Conservation (phyloP, 805 yeast genomes). For the Cyberlindnera subsufficiens region DNA sequence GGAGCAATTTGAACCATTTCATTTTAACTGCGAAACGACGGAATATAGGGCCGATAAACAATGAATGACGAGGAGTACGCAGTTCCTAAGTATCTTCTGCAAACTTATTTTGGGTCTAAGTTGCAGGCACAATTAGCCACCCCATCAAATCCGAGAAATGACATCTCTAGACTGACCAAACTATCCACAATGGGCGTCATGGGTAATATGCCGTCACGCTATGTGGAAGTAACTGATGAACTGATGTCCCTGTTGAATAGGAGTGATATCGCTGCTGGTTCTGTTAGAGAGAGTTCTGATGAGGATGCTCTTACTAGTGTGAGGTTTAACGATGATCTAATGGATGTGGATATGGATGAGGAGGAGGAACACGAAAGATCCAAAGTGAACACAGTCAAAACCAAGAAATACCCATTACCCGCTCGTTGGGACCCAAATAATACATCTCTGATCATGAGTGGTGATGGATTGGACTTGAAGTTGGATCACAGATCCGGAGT, state of each 20-base stretch:
- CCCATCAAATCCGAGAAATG: slow-evolving; percentile 1
- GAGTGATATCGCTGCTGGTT: background rate
- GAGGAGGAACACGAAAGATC: slow-evolving; percentile 4
- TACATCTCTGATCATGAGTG: slow-evolving; percentile 3
- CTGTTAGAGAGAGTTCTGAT: background rate
- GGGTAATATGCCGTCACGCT: slow-evolving; percentile 18
- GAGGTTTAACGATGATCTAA: slow-evolving; percentile 7
- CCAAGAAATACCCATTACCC: slow-evolving; percentile 17
- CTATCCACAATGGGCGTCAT: slow-evolving; percentile 13
- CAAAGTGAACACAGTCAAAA: background rate
- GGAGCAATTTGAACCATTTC: no score
- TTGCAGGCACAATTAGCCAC: slow-evolving; percentile 6
- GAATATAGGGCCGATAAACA: no score
- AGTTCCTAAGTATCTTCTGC: slow-evolving; percentile 14
- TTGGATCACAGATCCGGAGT: slow-evolving; percentile 6
- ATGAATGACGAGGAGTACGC: background rate
- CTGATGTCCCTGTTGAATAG: slow-evolving; percentile 7
- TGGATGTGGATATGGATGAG: slow-evolving; percentile 13
- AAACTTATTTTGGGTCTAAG: slow-evolving; percentile 16
- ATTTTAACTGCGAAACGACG: no score
- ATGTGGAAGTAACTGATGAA: slow-evolving; percentile 7
- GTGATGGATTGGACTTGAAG: slow-evolving; percentile 11
- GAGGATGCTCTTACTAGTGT: slow-evolving; percentile 4
- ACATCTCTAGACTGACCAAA: slow-evolving; percentile 4
- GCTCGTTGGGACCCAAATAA: slow-evolving; percentile 12